Percentiles rank a stretch among this genome's conserved stretches.
Evolutionary conservation across 2,329 filamentous ascomycete species (phyloP).

Genomic region (Dactylonectria macrodidyma): DNA sequence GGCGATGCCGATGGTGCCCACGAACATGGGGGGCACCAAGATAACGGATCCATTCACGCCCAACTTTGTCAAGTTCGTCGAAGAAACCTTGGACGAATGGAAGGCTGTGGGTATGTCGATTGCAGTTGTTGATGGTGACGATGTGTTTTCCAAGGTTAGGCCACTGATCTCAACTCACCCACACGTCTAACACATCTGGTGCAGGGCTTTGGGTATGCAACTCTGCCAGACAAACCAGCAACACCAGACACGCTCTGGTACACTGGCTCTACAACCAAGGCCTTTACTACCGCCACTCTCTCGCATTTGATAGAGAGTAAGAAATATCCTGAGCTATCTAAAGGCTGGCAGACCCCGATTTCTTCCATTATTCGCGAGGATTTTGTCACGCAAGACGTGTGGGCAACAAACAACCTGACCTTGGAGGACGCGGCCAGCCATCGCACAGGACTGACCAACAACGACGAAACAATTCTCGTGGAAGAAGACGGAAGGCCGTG

Average conservation of each 20-base stretch:
- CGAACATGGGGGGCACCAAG: too few relatives aligned
- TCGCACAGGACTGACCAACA: conserved; percentile 63
- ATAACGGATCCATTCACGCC: not conserved
- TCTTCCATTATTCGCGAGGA: conserved; percentile 64
- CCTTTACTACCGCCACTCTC: conserved; percentile 65
- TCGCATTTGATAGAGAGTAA: conserved; percentile 65
- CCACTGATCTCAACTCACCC: not conserved
- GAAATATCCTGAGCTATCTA: conserved; percentile 39
- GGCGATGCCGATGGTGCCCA: too few relatives aligned
- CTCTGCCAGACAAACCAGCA: conserved; percentile 56
- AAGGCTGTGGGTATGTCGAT: conserved; percentile 47
- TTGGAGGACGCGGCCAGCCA: conserved; percentile 69
- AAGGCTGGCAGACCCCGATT: conserved; percentile 64
- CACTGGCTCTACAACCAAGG: conserved; percentile 69
- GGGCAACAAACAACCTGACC: conserved; percentile 64
- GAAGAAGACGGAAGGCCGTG: conserved; percentile 52
- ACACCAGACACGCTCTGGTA: conserved; percentile 67
- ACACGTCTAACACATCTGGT: not conserved
- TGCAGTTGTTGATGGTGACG: conserved; percentile 45
- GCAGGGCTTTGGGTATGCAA: conserved; percentile 49
- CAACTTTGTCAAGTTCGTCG: not conserved
- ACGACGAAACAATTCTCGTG: conserved; percentile 53
- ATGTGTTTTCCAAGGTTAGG: conserved; percentile 43
- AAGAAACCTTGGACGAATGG: conserved; percentile 42
- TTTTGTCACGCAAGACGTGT: conserved; percentile 64